These are phyloP conservation scores for Monosporozyma solicola DNA, from an alignment of 805 yeast genomes.

Conservation along the genomic window DNA sequence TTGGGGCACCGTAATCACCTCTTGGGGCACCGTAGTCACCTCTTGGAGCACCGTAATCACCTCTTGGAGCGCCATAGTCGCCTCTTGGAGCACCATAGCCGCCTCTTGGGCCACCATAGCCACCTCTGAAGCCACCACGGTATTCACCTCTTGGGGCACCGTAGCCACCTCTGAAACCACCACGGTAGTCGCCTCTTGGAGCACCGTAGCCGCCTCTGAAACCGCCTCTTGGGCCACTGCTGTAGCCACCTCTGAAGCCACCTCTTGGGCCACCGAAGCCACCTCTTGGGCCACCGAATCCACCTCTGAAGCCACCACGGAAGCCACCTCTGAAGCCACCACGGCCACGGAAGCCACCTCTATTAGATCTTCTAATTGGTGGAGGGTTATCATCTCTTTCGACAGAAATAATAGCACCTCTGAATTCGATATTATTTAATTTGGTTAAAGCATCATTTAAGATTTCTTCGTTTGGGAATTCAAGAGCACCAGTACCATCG, in stretches of 20 bases:
- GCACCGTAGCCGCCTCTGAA: slow-evolving; percentile 26
- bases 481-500: slow-evolving; percentile 40
- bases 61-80: slow-evolving; percentile 31
- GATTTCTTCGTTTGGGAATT: slow-evolving; percentile 56
- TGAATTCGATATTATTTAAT: slow-evolving; percentile 61
- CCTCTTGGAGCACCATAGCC: slow-evolving; percentile 28
- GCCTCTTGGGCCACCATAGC: slow-evolving; percentile 63
- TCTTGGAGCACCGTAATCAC: slow-evolving; percentile 28
- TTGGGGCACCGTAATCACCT: slow-evolving; percentile 30
- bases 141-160: slow-evolving; percentile 39
- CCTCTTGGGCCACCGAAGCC: slow-evolving; percentile 33
- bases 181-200: slow-evolving; percentile 30
- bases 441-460: slow-evolving; percentile 65
- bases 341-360: slow-evolving; percentile 40
- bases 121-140: slow-evolving; percentile 28
- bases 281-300: slow-evolving; percentile 36
- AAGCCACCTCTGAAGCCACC: slow-evolving; percentile 43
- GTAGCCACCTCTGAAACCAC: slow-evolving; percentile 26
- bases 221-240: slow-evolving; percentile 37
- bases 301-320: slow-evolving; percentile 34
- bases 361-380: slow-evolving; percentile 39
- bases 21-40: slow-evolving; percentile 32
- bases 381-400: slow-evolving; percentile 65
- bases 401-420: slow-evolving; percentile 59
- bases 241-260: slow-evolving; percentile 34